Evolutionary conservation across 2,329 filamentous ascomycete genomes (phyloP), one percentile per base, ranked within the genome.

Genomic region (Escovopsis sp.): DNA sequence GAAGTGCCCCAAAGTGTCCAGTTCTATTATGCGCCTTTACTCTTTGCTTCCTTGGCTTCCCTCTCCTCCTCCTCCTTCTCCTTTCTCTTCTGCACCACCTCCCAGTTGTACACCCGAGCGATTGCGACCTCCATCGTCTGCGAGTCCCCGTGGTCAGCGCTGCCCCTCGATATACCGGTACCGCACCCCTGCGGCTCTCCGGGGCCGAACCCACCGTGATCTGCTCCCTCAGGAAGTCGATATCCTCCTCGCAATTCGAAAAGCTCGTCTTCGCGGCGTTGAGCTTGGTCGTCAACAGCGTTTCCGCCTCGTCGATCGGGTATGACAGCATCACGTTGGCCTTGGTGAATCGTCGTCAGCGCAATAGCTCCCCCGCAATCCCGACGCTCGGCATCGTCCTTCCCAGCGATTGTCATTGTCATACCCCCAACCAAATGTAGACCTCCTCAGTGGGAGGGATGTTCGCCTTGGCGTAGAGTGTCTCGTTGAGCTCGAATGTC

Each of bases 321-420:
- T 98, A 98, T 39, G 91, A 79, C 45, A 98, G 70, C 91, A 98
- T 98, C 38, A 96, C 88, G 54, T 98, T 98, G 43, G 91, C 89
- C 81, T 84, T n/a, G n/a, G n/a, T n/a, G 43, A 13, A 20, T 53
- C 44, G 15, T 12, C 24, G 31, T 50, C 27, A 47, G 47, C 39
- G 14, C 34, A 16, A 25, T 29, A 25, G 5, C 9, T 35, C 30
- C 29, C 13, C 11, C 10, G 15, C 15, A 13, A 42, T 35, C 24
- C 10, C 14, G 24, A 29, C 2, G 31, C 15, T n/a, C 8, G 7
- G 27, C 20, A 20, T 20, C 20, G 20, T 5, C 20, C 20, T 5
- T 5, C 20, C n/a, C n/a, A n/a, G n/a, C n/a, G n/a, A n/a, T n/a
- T n/a, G n/a, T 40, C 27, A 5, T 39, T 24, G 20, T 34, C 48